A percentile compares a stretch with the other conserved stretches of the same genome.
phyloP scores from a whole-genome alignment of 2,329 filamentous ascomycete genomes.

The Amauroascus verrucosus region DNA sequence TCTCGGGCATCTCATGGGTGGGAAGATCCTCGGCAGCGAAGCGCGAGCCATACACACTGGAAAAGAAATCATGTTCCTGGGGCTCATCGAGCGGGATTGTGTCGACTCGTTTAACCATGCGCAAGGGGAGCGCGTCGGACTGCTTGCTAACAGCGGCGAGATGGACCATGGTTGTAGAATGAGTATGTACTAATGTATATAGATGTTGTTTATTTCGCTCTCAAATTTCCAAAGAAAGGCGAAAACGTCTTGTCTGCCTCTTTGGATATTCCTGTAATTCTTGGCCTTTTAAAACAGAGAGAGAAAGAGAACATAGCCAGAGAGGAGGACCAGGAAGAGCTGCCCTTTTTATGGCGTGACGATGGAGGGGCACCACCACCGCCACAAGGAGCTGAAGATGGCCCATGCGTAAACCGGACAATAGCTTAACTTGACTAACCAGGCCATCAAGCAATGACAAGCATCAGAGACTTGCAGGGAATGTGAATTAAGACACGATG shows the following conservation, averaged over 20 bases:
- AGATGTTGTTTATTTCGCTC: too few species aligned
- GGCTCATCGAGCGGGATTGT: slow-evolving; percentile 38
- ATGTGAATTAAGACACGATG: too few species aligned
- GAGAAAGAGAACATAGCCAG: too few species aligned
- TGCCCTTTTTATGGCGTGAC: background rate
- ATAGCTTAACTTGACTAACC: background rate
- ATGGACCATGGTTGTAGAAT: slow-evolving; percentile 1
- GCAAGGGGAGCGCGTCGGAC: slow-evolving; percentile 27
- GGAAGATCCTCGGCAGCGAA: slow-evolving; percentile 76
- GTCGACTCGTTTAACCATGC: slow-evolving; percentile 35
- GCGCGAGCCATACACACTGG: slow-evolving; percentile 76
- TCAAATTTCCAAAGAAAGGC: too few species aligned
- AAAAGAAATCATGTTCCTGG: slow-evolving; percentile 47
- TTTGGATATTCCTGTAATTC: too few species aligned
- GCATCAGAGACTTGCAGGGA: background rate
- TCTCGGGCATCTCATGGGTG: slow-evolving; percentile 73
- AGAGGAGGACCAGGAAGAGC: background rate
- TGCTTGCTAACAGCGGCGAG: slow-evolving; percentile 32
- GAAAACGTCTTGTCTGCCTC: too few species aligned
- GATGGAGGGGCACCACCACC: background rate
- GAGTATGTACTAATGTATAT: background rate
- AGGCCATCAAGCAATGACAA: background rate
- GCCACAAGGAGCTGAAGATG: background rate
- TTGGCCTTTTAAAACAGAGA: too few species aligned
- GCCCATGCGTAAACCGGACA: background rate